A percentile compares a stretch with the other conserved stretches of the same genome.
phyloP scores from a whole-genome alignment of 495 filamentous ascomycete genomes.

The Cercophora sp. region DNA sequence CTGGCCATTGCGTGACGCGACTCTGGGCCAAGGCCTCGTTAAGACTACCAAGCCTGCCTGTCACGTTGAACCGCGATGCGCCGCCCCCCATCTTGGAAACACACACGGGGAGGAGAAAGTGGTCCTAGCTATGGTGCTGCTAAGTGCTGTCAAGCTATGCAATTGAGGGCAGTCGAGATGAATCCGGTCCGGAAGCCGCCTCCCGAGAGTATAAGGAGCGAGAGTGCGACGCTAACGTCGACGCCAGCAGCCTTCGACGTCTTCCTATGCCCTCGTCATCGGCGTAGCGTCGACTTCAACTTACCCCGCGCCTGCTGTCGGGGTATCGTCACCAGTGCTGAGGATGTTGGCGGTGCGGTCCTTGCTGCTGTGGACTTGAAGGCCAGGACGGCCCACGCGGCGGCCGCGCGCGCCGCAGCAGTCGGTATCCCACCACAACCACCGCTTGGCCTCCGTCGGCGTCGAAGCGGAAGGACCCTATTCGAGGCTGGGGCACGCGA shows the following conservation, averaged over 20 bases:
- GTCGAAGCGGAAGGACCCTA: conserved; percentile 35
- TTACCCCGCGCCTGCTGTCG: background rate
- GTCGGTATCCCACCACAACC: background rate
- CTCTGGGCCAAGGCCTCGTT: background rate
- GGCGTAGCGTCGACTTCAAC: background rate
- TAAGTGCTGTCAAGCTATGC: background rate
- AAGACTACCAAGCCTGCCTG: background rate
- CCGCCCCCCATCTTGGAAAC: background rate
- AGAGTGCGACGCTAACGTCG: background rate
- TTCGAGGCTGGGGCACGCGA: conserved; percentile 26
- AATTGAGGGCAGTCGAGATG: background rate
- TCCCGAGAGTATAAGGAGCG: background rate
- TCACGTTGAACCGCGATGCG: background rate
- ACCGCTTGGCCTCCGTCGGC: background rate
- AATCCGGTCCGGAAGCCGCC: background rate
- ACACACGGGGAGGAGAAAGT: background rate
- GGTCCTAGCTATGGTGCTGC: background rate
- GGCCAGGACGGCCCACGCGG: background rate
- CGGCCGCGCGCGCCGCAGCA: background rate
- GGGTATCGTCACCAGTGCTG: background rate
- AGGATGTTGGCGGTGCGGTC: background rate
- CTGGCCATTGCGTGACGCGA: conserved; percentile 3
- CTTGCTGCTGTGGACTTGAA: background rate
- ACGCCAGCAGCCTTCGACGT: background rate
- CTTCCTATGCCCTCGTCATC: background rate